Evolutionary conservation across 305 asterid species (phyloP).

Genomic region (Withania somnifera): DNA sequence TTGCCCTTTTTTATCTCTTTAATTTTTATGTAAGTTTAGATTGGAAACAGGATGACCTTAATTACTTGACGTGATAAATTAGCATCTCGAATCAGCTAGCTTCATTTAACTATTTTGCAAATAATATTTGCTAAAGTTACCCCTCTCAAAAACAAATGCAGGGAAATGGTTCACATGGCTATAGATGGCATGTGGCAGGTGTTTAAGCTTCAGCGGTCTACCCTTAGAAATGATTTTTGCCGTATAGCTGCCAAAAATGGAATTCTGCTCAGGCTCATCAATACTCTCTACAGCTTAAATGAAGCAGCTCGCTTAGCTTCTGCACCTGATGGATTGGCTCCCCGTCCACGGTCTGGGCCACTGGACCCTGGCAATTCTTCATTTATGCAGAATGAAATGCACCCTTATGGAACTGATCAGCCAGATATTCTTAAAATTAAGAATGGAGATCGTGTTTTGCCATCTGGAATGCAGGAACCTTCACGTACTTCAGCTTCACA

Average conservation of each 20-base stretch:
- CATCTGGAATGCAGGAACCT: slow-evolving; percentile 49
- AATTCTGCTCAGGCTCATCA: slow-evolving; percentile 80
- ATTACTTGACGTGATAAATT: not conserved
- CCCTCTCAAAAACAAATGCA: slow-evolving; percentile 20
- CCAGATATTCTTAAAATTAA: slow-evolving; percentile 53
- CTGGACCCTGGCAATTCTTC: slow-evolving; percentile 59
- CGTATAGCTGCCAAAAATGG: slow-evolving; percentile 96
- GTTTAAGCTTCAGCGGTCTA: slow-evolving; percentile 92
- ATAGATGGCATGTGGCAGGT: slow-evolving; percentile 99
- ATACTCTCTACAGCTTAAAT: slow-evolving; percentile 87
- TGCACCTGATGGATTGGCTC: slow-evolving; percentile 53
- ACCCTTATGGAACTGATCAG: slow-evolving; percentile 54
- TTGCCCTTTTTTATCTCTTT: not conserved
- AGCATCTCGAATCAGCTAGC: not conserved
- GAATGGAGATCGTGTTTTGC: slow-evolving; percentile 59
- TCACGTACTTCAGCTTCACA: slow-evolving; percentile 55
- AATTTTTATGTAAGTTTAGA: not conserved
- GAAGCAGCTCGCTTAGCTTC: slow-evolving; percentile 89
- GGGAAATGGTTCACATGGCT: slow-evolving; percentile 99
- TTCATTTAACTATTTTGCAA: not conserved
- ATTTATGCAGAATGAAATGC: slow-evolving; percentile 38
- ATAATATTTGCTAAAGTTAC: not conserved
- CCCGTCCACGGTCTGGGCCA: slow-evolving; percentile 67
- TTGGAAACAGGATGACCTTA: not conserved
- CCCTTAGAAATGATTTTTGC: slow-evolving; percentile 90